Base-by-base conservation (phyloP, 1,284 basidiomycete species). In the Trametes sp. region DNA sequence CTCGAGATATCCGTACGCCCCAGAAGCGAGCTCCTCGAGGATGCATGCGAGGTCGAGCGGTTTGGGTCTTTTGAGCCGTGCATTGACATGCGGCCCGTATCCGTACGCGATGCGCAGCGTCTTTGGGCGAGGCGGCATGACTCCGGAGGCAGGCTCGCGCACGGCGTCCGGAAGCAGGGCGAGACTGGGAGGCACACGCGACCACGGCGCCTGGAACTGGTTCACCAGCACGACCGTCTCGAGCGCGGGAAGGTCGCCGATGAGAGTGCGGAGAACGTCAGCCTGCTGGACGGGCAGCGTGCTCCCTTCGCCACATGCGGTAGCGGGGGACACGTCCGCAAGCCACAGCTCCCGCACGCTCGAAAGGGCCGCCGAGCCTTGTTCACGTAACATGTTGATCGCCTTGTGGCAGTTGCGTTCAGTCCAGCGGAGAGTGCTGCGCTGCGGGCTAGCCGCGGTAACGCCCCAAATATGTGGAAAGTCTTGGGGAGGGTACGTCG, bases 181-280 rank as follows among this genome's bases (percentile, higher is more conserved):
- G n/a, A 52, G 50, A 23, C 21, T 45, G 11, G n/a, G n/a, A 1
- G 50, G 33, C 4, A 13, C 50, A 13, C n/a, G 4, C 4, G 50
- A 9, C 33, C 35, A 38, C 10, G 14, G 8, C 21, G 33, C 23
- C 33, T 38, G 33, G 28, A 24, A 38, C n/a, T 52, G 31, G 31
- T 38, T 36, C 9, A n/a, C 35, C 35, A 52, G 50, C 16, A 52
- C 50, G 14, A 52, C 35, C 2, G 50, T 52, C 21, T 52, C 50
- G 11, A 52, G 50, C n/a, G 35, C 19, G 0, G 31, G 13, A 33
- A 52, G 36, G 14, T 14, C 35, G 7, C 10, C 7, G 42, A 45
- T 45, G 21, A 45, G 8, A 23, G 42, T 9, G 10, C 42, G 21
- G 23, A 45, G 21, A 3, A 9, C 10, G 11, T 8, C 8, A 14